Evolutionary conservation across 2,329 filamentous ascomycete species (phyloP).

Genomic region (Leptoxyphium fumago): DNA sequence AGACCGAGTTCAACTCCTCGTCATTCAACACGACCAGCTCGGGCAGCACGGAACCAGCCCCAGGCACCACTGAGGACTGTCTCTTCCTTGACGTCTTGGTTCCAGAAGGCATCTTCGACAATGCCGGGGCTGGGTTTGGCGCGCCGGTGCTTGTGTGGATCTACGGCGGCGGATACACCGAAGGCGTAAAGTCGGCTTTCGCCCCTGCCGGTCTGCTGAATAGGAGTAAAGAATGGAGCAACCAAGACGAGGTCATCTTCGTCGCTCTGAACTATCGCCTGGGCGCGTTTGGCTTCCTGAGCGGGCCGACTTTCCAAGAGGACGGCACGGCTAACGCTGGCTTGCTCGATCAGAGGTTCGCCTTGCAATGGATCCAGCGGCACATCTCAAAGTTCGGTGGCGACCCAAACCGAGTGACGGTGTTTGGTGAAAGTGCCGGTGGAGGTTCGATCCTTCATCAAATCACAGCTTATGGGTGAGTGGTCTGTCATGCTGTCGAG

Average conservation of each 20-base stretch:
- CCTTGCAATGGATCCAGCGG: conserved; percentile 42
- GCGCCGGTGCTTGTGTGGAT: conserved; percentile 28
- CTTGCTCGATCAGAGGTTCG: conserved; percentile 39
- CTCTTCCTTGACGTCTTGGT: conserved; percentile 26
- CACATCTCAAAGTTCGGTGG: conserved; percentile 41
- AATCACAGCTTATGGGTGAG: conserved; percentile 26
- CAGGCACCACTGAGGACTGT: conserved; percentile 24
- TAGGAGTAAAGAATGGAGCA: conserved; percentile 24
- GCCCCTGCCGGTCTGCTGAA: conserved; percentile 26
- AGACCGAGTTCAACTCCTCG: conserved; percentile 10
- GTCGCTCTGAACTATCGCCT: conserved; percentile 36
- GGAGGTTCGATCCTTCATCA: conserved; percentile 41
- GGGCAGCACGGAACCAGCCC: conserved; percentile 9
- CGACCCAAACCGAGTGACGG: conserved; percentile 33
- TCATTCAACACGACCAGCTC: conserved; percentile 5
- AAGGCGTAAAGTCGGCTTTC: conserved; percentile 22
- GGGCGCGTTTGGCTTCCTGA: conserved; percentile 35
- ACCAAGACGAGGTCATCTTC: conserved; percentile 26
- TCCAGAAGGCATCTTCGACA: conserved; percentile 21
- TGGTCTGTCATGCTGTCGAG: neutral
- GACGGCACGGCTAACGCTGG: conserved; percentile 35
- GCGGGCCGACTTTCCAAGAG: conserved; percentile 28
- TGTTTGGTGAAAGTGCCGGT: conserved; percentile 38
- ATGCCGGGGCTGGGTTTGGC: conserved; percentile 20
- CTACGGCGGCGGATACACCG: conserved; percentile 35